A percentile compares a stretch with the other conserved stretches of the same genome.
Evolutionary conservation across 805 yeast species (phyloP).

Genomic region (Saccharomycopsis fibuligera): DNA sequence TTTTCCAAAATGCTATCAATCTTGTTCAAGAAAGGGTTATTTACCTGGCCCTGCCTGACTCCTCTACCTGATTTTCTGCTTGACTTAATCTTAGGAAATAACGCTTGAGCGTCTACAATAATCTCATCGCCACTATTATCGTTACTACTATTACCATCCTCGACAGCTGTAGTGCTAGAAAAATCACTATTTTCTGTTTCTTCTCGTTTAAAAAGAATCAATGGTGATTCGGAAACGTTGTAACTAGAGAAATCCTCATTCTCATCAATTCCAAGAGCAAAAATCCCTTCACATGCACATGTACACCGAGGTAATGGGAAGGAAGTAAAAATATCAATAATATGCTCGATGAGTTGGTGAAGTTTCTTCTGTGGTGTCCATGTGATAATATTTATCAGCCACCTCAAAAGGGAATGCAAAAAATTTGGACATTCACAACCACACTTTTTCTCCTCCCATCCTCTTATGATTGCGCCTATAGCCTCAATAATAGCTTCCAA

Average conservation of each 20-base stretch:
- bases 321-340: constrained; percentile 6
- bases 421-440: constrained; percentile 17
- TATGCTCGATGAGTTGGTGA: constrained; percentile 11
- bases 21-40: not conserved
- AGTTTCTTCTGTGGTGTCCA: constrained; percentile 15
- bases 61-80: too few species aligned
- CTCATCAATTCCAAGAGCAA: constrained; percentile 2
- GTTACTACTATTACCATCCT: not conserved
- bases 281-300: constrained; percentile 18
- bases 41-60: not conserved
- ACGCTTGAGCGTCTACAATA: not conserved
- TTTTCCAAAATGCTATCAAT: not conserved
- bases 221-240: not conserved
- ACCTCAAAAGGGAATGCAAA: constrained; percentile 11
- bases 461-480: constrained; percentile 3
- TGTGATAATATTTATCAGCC: constrained; percentile 12
- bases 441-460: constrained; percentile 14
- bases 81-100: too few species aligned
- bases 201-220: not conserved
- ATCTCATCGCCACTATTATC: not conserved
- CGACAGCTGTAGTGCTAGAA: too few species aligned
- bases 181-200: not conserved
- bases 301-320: constrained; percentile 20
- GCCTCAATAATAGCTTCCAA: constrained; percentile 14
- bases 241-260: too few species aligned